Base-by-base conservation (phyloP, 768 basidiomycete genomes). In the Austroboletus eburneus region DNA sequence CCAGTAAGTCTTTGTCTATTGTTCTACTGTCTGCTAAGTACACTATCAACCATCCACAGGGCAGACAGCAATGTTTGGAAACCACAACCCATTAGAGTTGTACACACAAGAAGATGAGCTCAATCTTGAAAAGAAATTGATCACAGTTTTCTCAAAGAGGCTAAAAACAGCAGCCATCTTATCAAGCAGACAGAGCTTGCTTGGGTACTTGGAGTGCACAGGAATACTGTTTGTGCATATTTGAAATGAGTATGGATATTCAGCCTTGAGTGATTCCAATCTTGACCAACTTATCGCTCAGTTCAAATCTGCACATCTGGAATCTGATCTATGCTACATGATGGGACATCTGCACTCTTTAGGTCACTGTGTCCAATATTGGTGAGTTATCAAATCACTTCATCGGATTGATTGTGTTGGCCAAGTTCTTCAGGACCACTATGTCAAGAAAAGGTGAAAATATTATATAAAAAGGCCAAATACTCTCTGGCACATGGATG, bases 111-210 rank as follows among this genome's bases (percentile, higher is more conserved):
- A 1, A 35, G 25, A 12, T 22, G 10, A 7, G 47, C 42, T 7
- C 18, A 14, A 21, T 42, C 42, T 1, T 5, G 3, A 13, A 48
- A 48, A 25, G 6, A 5, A 8, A 45, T 49, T 14, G n/a, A 49
- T 29, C 17, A 34, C 2, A 32, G 4, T 27, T 49, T n/a, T 10
- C 48, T 49, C 13, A 23, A 29, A 0, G 30, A 32, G 33, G 18
- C 34, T 3, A 22, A 45, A 40, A 30, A 66, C 51, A 1, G 13
- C 6, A 48, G 38, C 17, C 39, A 32, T 3, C 35, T 49, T 0
- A 62, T 62, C 25, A 51, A 30, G n/a, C 9, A 47, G 1, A 58
- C 48, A 0, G 42, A 50, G 20, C 49, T 60, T 12, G 51, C 54
- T 2, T 5, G 12, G 3, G 9, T 24, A 2, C n/a, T 55, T 1